These are phyloP conservation scores for Rhodotorula diobovata DNA, from an alignment of 768 basidiomycete genomes.

Conservation along the genomic window DNA sequence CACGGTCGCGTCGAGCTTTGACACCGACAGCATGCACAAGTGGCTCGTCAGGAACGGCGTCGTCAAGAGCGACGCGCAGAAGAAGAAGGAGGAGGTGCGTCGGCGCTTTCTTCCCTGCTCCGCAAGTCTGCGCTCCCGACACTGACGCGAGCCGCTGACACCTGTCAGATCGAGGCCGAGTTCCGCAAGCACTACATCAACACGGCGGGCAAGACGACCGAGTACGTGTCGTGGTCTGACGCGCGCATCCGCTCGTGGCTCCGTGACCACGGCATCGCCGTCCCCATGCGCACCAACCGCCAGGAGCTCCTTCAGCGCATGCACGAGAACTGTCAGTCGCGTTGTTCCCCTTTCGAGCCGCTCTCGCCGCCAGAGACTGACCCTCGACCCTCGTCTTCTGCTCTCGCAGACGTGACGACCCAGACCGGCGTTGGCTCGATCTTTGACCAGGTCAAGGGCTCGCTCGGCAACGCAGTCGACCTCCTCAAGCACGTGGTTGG, in stretches of 20 bases:
- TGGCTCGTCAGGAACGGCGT: conserved; percentile 75
- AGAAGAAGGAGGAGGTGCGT: conserved; percentile 63
- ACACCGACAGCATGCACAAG: conserved; percentile 62
- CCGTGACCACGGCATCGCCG: conserved; percentile 64
- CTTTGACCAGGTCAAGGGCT: conserved; percentile 62
- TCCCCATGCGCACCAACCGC: conserved; percentile 53
- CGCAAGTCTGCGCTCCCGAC: neutral
- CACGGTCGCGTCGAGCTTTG: conserved; percentile 66
- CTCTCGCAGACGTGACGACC: conserved; percentile 62
- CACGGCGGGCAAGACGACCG: conserved; percentile 53
- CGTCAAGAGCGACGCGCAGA: conserved; percentile 57
- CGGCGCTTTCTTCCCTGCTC: neutral
- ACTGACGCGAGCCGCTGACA: neutral
- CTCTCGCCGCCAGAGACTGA: too few species aligned
- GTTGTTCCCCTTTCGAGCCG: neutral
- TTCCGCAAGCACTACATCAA: conserved; percentile 63
- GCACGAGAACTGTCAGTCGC: conserved; percentile 50
- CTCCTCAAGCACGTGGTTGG: conserved; percentile 47
- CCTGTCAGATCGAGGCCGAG: conserved; percentile 53
- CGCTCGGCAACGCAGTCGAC: conserved; percentile 55
- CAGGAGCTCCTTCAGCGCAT: conserved; percentile 63
- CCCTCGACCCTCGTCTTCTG: neutral
- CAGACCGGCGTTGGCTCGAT: conserved; percentile 58
- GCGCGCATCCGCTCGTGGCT: conserved; percentile 85
- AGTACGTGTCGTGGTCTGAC: conserved; percentile 87